phyloP scores from a whole-genome alignment of 1,139 yeast genomes.

The Taphrina confusa region DNA sequence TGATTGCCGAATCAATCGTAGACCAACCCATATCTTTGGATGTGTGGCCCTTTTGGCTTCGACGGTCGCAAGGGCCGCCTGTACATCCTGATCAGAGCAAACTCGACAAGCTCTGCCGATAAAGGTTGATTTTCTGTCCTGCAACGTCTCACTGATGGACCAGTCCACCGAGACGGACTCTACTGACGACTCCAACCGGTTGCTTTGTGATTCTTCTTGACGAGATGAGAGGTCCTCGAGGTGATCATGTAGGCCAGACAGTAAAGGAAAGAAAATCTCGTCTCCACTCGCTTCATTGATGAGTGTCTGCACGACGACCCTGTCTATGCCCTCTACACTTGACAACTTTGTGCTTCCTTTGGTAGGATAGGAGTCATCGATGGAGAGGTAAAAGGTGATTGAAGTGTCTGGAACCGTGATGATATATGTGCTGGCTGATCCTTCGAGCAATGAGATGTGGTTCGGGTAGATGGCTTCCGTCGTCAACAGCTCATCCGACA shows the following conservation, averaged over 20 bases:
- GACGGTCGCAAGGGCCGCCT: conserved; percentile 52
- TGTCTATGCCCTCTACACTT: conserved; percentile 2
- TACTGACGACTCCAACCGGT: too few species aligned
- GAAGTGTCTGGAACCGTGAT: neutral
- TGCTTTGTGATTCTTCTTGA: neutral
- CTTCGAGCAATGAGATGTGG: neutral
- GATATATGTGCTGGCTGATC: conserved; percentile 12
- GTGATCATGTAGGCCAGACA: neutral
- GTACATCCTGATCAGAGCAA: conserved; percentile 65
- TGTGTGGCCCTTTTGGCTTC: conserved; percentile 67
- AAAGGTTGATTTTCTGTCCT: conserved; percentile 83
- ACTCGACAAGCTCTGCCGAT: conserved; percentile 72
- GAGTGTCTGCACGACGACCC: neutral
- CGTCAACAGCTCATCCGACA: conserved; percentile 24
- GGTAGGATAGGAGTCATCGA: conserved; percentile 17
- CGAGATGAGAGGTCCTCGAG: neutral
- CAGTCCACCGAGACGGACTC: conserved; percentile 53
- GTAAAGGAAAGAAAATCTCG: conserved; percentile 17
- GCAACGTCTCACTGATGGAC: conserved; percentile 71
- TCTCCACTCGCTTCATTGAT: conserved; percentile 12
- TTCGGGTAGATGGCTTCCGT: conserved; percentile 25
- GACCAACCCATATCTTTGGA: conserved; percentile 71
- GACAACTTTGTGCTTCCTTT: neutral
- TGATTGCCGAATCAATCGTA: conserved; percentile 44
- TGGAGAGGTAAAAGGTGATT: conserved; percentile 5